phyloP scores from a whole-genome alignment of 2,329 filamentous ascomycete genomes.

The Myotisia sp. region DNA sequence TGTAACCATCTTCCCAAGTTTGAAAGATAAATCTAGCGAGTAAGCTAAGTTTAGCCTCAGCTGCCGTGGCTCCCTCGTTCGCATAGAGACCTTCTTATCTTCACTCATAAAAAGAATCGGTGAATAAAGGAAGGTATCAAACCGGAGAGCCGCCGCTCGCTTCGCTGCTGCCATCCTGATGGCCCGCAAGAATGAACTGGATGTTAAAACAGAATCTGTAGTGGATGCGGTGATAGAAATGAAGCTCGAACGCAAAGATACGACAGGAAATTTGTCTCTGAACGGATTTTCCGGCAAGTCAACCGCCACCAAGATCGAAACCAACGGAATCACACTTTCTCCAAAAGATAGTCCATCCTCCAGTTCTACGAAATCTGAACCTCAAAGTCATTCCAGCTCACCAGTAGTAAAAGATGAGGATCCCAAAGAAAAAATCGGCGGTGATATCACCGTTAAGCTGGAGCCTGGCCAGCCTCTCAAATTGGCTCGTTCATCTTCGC shows the following conservation, averaged over 20 bases:
- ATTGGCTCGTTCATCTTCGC: constrained; percentile 56
- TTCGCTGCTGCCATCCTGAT: constrained; percentile 20
- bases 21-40: no score
- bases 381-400: constrained; percentile 15
- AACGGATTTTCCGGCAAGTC: constrained; percentile 16
- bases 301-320: constrained; percentile 11
- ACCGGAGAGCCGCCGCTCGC: neutral
- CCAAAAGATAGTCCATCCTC: constrained; percentile 13
- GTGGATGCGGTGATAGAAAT: constrained; percentile 25
- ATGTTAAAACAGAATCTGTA: constrained; percentile 23
- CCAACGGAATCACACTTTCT: constrained; percentile 11
- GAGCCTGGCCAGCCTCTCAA: constrained; percentile 56
- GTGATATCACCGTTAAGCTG: constrained; percentile 48
- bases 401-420: constrained; percentile 23
- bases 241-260: constrained; percentile 20
- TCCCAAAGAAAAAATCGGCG: constrained; percentile 43
- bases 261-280: constrained; percentile 14
- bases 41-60: no score
- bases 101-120: neutral
- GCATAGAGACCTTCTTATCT: no score
- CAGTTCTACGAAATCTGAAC: constrained; percentile 12
- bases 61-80: no score
- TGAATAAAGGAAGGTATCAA: neutral
- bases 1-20: no score
- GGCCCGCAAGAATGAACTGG: constrained; percentile 29